Conservation (phyloP, 164 flowering plant species). For the Dillenia suffruticosa region DNA sequence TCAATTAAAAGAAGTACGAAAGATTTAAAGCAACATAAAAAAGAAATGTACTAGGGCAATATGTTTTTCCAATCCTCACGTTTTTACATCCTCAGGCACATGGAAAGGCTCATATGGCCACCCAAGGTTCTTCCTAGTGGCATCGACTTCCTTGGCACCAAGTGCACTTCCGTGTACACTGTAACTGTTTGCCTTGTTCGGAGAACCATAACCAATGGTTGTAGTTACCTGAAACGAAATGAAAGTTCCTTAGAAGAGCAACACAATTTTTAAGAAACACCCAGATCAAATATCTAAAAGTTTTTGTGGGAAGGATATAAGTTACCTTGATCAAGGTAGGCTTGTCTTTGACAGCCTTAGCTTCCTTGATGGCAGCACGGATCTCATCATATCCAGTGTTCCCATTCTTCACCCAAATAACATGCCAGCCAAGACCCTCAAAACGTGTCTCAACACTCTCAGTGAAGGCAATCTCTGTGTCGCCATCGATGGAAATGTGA, state of each 20-base stretch:
- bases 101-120: slow-evolving; percentile 96
- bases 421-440: slow-evolving; percentile 98
- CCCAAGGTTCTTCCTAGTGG: slow-evolving; percentile 90
- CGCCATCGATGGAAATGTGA: slow-evolving; percentile 96
- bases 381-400: slow-evolving; percentile 95
- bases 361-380: slow-evolving; percentile 94
- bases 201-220: slow-evolving; percentile 96
- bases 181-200: slow-evolving; percentile 94
- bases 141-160: slow-evolving; percentile 96
- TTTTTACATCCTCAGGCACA: slow-evolving; percentile 91
- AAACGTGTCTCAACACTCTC: slow-evolving; percentile 84
- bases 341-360: slow-evolving; percentile 84
- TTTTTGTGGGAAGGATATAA: not conserved
- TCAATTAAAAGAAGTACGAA: not conserved
- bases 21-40: too few relatives aligned
- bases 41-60: too few relatives aligned
- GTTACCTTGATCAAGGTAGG: slow-evolving; percentile 94
- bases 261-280: not conserved
- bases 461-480: slow-evolving; percentile 93
- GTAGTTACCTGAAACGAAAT: slow-evolving; percentile 69
- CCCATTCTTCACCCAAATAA: slow-evolving; percentile 97
- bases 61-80: slow-evolving; percentile 28
- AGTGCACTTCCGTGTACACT: slow-evolving; percentile 93
- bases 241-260: slow-evolving; percentile 1
- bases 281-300: not conserved